Evolutionary conservation across 176 grass and related monocot genomes (phyloP), one percentile per base, ranked within the genome.

Genomic region (Avena sativa): DNA sequence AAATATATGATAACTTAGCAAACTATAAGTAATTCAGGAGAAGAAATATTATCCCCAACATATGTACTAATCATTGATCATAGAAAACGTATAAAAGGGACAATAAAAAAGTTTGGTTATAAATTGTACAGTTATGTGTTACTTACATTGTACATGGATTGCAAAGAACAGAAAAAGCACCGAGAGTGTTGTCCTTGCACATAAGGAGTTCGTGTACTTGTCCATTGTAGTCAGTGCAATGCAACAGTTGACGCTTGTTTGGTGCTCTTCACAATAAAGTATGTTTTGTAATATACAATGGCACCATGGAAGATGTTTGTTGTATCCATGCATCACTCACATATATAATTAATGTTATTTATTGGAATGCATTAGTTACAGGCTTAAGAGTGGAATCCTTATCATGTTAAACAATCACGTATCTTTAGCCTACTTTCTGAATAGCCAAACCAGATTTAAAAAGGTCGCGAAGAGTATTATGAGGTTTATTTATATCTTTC

Each of bases 81-180:
- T 60, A 60, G 2, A n/a, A 4, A 67, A 67, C 7, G 13, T 36
- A 34, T 5, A 16, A 2, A 34, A 16, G 16, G 8, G 7, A 16
- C 16, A 58, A 34, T 30, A 23, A 28, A 9, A 64, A 65, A 65
- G 25, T 12, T 65, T 25, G 12, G 12, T 4, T 32, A 30, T 15
- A 26, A 65, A 0, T 14, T 30, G 12, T 67, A 14, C 32, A 6
- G 14, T 67, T 67, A 36, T 67, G 2, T 20, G 0, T 28, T 5
- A 67, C 28, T 67, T 67, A 67, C 64, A 36, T 58, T 58, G 56
- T 58, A 58, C 56, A 58, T 58, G 56, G 56, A 58, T 20, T 58
- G 56, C 16, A 58, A 32, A 36, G 64, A 6, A 9, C 28, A 67
- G 13, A 30, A 34, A 16, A 17, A 67, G 5, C 28, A 16, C 64